phyloP scores from a whole-genome alignment of 2,329 filamentous ascomycete genomes.

The Annulohypoxylon truncatum region DNA sequence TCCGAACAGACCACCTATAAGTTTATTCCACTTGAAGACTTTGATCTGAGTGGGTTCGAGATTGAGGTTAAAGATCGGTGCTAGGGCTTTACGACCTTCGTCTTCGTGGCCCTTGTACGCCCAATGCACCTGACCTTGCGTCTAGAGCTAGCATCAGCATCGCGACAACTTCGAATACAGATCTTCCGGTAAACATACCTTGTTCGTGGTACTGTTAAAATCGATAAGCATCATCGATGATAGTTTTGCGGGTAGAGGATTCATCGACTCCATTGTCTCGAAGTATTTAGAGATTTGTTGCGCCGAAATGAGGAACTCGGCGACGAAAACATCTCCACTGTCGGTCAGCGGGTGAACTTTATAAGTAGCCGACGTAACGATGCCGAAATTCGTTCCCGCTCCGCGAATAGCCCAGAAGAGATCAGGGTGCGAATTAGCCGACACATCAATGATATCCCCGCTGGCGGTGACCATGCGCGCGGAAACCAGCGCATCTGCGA shows the following conservation, averaged over 20 bases:
- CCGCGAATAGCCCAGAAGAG: constrained; percentile 45
- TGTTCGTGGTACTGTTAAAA: not conserved
- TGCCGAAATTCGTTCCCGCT: constrained; percentile 41
- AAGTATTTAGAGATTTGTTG: constrained; percentile 12
- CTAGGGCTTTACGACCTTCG: constrained; percentile 10
- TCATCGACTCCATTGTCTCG: not conserved
- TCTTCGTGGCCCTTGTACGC: constrained; percentile 33
- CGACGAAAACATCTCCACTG: constrained; percentile 25
- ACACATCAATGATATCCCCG: constrained; percentile 27
- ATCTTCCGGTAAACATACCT: not conserved
- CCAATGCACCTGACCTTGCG: constrained; percentile 26
- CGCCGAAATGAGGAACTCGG: constrained; percentile 20
- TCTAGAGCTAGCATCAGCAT: constrained; percentile 6
- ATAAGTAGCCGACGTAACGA: constrained; percentile 39
- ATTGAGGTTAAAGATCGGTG: constrained; percentile 29
- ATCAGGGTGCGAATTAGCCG: constrained; percentile 24
- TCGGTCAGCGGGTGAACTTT: constrained; percentile 15
- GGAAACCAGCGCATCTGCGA: constrained; percentile 36
- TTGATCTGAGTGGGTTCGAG: constrained; percentile 1
- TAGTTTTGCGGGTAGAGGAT: constrained; percentile 21
- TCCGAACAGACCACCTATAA: not conserved
- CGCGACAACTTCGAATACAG: not conserved
- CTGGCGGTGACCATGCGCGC: constrained; percentile 34
- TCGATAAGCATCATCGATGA: not conserved
- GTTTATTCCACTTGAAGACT: constrained; percentile 9